These are phyloP conservation scores for Penicillium concentricum DNA, from an alignment of 2,329 filamentous ascomycete genomes.

Conservation along the genomic window DNA sequence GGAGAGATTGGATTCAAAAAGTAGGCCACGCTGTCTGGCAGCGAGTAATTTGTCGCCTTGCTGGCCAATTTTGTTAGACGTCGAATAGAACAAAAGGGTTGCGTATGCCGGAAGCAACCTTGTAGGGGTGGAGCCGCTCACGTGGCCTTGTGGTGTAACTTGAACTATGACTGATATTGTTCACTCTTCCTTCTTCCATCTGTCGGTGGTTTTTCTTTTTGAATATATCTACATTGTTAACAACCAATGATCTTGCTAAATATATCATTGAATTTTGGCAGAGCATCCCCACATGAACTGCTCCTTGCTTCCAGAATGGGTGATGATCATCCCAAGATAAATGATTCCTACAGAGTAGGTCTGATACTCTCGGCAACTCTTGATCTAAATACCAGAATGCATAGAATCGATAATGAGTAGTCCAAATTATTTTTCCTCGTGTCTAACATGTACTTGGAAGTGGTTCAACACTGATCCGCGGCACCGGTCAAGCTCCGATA, in stretches of 20 bases:
- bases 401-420: background rate
- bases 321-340: slow-evolving; percentile 1
- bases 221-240: background rate
- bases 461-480: background rate
- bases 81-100: slow-evolving; percentile 10
- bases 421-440: background rate
- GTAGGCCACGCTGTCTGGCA: slow-evolving; percentile 7
- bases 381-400: background rate
- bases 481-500: background rate
- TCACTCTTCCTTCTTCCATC: background rate
- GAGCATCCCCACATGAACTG: slow-evolving; percentile 1
- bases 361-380: background rate
- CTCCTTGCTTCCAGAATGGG: background rate
- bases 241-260: background rate
- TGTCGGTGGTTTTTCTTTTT: background rate
- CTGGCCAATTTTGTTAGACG: slow-evolving; percentile 4
- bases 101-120: slow-evolving; percentile 19
- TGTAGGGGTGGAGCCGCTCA: slow-evolving; percentile 20
- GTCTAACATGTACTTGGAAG: background rate
- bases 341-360: background rate
- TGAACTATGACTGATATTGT: background rate
- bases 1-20: background rate
- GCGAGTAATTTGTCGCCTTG: slow-evolving; percentile 2
- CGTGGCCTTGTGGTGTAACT: slow-evolving; percentile 13
- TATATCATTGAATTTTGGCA: background rate